Conservation (phyloP, 352 stramenopile species). For the Globisporangium barbulae region DNA sequence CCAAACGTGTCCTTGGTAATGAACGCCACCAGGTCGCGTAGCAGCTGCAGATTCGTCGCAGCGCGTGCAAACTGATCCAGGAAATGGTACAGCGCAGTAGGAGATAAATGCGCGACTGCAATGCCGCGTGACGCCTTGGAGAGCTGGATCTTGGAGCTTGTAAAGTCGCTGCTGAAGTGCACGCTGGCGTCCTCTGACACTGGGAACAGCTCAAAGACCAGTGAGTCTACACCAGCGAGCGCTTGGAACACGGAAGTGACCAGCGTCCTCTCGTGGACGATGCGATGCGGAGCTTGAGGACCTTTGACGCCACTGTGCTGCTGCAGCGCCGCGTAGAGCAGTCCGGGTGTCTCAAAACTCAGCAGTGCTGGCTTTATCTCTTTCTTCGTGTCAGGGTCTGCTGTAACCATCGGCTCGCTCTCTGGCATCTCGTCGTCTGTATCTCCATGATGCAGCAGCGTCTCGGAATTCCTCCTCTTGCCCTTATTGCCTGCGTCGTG, state of each 20-base stretch:
- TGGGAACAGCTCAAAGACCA: constrained; percentile 43
- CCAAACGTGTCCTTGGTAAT: constrained; percentile 9
- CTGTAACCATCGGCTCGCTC: not conserved
- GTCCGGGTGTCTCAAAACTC: constrained; percentile 9
- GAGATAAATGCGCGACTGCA: constrained; percentile 50
- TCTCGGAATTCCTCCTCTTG: constrained; percentile 2
- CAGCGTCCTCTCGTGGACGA: constrained; percentile 50
- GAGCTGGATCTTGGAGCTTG: constrained; percentile 22
- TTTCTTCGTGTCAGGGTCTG: not conserved
- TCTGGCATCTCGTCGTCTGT: constrained; percentile 11
- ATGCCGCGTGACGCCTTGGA: constrained; percentile 23
- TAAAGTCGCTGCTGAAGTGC: constrained; percentile 39
- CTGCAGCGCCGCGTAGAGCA: not conserved
- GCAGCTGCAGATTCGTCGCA: constrained; percentile 47
- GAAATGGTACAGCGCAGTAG: constrained; percentile 29
- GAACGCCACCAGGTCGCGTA: constrained; percentile 32
- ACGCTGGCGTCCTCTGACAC: not conserved
- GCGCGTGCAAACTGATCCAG: constrained; percentile 28
- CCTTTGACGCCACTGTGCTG: not conserved
- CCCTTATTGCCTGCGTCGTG: not conserved
- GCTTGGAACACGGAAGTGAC: constrained; percentile 58
- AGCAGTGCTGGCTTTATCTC: not conserved
- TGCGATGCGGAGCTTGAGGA: constrained; percentile 6
- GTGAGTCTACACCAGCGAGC: constrained; percentile 42
- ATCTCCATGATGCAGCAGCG: not conserved